Percentiles rank a stretch among this genome's conserved stretches.
phyloP scores from a whole-genome alignment of 495 filamentous ascomycete species.

The Penicillium verhagenii region DNA sequence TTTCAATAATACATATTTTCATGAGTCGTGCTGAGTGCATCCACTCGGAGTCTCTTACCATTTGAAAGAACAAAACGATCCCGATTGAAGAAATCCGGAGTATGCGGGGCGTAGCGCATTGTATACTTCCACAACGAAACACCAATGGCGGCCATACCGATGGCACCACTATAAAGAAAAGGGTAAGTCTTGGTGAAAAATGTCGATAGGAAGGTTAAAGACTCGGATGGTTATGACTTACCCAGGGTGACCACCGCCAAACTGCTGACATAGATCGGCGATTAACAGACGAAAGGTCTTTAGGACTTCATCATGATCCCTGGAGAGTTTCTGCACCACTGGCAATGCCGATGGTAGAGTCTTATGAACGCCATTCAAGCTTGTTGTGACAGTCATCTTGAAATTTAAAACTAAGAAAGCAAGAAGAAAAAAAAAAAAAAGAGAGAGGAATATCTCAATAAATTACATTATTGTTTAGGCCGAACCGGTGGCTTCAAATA shows the following conservation, averaged over 20 bases:
- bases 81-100: slow-evolving; percentile 83
- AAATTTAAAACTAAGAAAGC: neutral
- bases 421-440: neutral
- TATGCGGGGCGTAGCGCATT: slow-evolving; percentile 93
- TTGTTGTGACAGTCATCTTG: slow-evolving; percentile 14
- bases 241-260: slow-evolving; percentile 58
- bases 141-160: slow-evolving; percentile 89
- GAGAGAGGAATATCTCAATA: too few relatives aligned
- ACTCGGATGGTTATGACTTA: slow-evolving; percentile 27
- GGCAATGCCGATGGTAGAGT: slow-evolving; percentile 19
- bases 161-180: slow-evolving; percentile 51
- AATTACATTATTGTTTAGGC: neutral
- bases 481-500: slow-evolving; percentile 9
- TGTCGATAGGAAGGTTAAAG: too few relatives aligned
- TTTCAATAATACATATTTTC: too few relatives aligned
- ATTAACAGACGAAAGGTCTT: slow-evolving; percentile 54
- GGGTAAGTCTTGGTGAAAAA: too few relatives aligned
- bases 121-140: slow-evolving; percentile 89
- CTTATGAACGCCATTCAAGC: slow-evolving; percentile 16
- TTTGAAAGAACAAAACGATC: slow-evolving; percentile 87
- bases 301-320: slow-evolving; percentile 46
- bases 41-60: slow-evolving; percentile 9
- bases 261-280: slow-evolving; percentile 60
- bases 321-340: slow-evolving; percentile 26
- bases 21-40: too few relatives aligned